phyloP scores from a whole-genome alignment of 176 grass and related monocot genomes.

The Aegilops umbellulata region DNA sequence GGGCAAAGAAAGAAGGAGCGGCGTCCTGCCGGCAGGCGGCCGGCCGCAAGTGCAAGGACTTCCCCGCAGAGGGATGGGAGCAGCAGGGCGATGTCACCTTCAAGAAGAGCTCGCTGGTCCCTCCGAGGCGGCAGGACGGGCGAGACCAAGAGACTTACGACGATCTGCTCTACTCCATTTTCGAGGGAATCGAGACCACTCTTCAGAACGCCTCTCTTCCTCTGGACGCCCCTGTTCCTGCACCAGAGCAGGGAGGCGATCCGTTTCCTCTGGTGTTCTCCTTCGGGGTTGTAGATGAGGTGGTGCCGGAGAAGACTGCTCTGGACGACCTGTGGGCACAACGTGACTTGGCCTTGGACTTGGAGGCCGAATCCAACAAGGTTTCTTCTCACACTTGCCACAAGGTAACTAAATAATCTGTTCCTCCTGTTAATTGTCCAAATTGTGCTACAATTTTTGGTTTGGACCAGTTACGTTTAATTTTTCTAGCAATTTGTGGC shows the following conservation, averaged over 20 bases:
- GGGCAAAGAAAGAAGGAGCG: neutral
- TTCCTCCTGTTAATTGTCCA: too few species aligned
- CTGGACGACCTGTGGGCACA: constrained; percentile 25
- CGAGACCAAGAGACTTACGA: constrained; percentile 12
- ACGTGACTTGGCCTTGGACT: neutral
- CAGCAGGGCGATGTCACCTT: constrained; percentile 15
- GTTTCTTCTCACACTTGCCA: neutral
- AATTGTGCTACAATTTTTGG: too few species aligned
- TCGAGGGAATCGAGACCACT: constrained; percentile 11
- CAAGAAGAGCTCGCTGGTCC: neutral
- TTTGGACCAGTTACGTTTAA: too few species aligned
- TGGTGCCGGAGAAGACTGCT: neutral
- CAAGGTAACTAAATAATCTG: constrained; percentile 19
- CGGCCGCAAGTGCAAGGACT: constrained; percentile 1
- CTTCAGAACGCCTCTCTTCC: neutral
- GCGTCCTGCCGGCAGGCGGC: neutral
- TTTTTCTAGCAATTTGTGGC: too few species aligned
- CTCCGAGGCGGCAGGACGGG: neutral
- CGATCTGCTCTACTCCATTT: constrained; percentile 31
- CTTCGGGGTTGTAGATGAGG: constrained; percentile 23
- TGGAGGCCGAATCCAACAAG: constrained; percentile 16
- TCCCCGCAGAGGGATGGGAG: neutral
- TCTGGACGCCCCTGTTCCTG: neutral
- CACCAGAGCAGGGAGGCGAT: neutral
- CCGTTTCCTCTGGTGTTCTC: constrained; percentile 30